A percentile compares a stretch with the other conserved stretches of the same genome.
Evolutionary conservation across 257 asterid genomes (phyloP).

Genomic region (Nicotiana attenuata): DNA sequence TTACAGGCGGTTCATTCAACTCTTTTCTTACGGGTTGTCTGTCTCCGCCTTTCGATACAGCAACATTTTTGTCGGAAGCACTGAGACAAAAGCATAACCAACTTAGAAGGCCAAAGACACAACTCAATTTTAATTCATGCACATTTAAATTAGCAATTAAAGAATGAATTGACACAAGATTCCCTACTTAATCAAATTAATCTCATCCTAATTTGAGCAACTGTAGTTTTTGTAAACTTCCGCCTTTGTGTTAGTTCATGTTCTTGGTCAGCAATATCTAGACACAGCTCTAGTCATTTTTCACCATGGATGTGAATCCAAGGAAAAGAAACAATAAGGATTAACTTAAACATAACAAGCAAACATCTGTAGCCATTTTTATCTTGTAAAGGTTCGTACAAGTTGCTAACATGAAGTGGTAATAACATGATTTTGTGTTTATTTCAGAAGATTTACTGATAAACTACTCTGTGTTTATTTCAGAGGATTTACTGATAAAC

Average conservation of each 20-base stretch:
- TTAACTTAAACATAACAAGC: no score
- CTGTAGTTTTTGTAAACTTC: not conserved
- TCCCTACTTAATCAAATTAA: not conserved
- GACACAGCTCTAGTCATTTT: no score
- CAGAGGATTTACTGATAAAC: not conserved
- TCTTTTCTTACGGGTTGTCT: slow-evolving; percentile 15
- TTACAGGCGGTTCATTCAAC: slow-evolving; percentile 32
- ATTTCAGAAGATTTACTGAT: not conserved
- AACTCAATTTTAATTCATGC: not conserved
- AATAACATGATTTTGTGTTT: not conserved
- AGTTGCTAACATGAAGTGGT: not conserved
- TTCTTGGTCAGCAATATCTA: not conserved
- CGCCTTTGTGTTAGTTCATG: not conserved
- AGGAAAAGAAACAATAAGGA: no score
- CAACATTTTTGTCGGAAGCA: slow-evolving; percentile 38
- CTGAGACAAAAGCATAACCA: slow-evolving; percentile 24
- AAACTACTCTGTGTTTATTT: not conserved
- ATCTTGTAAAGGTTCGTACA: no score
- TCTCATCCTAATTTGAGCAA: not conserved
- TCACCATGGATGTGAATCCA: no score
- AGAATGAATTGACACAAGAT: not conserved
- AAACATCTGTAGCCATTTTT: no score
- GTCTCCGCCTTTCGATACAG: slow-evolving; percentile 18
- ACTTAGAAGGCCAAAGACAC: not conserved
- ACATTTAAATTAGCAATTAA: not conserved